Evolutionary conservation across 768 basidiomycete genomes (phyloP).

Genomic region (Leucocoprinus sp.): DNA sequence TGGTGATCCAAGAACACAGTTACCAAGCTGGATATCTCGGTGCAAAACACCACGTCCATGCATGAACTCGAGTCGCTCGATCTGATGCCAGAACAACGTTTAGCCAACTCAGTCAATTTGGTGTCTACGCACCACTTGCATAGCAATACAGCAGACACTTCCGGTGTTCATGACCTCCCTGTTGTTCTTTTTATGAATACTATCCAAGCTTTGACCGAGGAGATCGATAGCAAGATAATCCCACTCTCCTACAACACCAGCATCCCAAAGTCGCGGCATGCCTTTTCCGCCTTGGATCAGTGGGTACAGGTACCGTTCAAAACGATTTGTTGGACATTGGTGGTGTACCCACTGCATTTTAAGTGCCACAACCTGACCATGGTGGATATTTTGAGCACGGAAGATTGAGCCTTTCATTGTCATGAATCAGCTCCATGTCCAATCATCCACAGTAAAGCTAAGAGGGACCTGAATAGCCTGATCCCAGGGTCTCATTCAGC

Average conservation of each 20-base stretch:
- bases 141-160: conserved; percentile 66
- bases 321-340: conserved; percentile 69
- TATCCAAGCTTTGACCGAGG: conserved; percentile 63
- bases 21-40: conserved; percentile 74
- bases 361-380: conserved; percentile 54
- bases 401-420: conserved; percentile 54
- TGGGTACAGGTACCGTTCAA: conserved; percentile 64
- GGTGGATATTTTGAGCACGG: conserved; percentile 50
- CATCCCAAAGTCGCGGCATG: conserved; percentile 65
- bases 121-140: conserved; percentile 55
- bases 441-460: background rate
- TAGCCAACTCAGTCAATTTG: background rate
- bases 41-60: conserved; percentile 66
- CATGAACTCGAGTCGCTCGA: conserved; percentile 67
- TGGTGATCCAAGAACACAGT: conserved; percentile 56
- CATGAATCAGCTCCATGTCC: background rate
- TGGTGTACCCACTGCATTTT: conserved; percentile 66
- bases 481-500: conserved; percentile 51
- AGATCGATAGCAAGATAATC: conserved; percentile 73
- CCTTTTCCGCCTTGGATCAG: conserved; percentile 62
- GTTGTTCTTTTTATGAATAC: conserved; percentile 44
- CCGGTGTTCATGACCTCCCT: conserved; percentile 59
- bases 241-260: conserved; percentile 50
- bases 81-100: conserved; percentile 37
- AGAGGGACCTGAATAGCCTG: conserved; percentile 62